These are phyloP conservation scores for Fusarium agapanthi DNA, from an alignment of 2,329 filamentous ascomycete species.

Conservation along the genomic window DNA sequence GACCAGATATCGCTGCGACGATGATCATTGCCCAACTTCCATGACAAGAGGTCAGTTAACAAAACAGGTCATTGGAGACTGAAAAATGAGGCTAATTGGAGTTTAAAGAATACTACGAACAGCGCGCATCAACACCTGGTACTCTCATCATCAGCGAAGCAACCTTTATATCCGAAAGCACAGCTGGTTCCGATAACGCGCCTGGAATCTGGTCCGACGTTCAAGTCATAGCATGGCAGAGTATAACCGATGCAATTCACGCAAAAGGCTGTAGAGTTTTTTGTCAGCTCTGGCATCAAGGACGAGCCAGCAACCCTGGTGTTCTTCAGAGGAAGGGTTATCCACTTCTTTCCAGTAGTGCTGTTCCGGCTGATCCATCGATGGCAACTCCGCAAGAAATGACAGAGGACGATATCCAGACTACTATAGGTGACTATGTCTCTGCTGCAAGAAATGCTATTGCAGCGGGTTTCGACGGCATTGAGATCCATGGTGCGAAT, in stretches of 20 bases:
- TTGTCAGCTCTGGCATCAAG: background rate
- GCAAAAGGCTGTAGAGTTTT: background rate
- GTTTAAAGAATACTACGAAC: background rate
- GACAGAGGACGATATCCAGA: background rate
- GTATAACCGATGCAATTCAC: rapidly evolving
- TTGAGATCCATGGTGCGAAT: background rate
- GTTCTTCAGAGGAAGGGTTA: background rate
- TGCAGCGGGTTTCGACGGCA: background rate
- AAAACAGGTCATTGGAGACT: no score
- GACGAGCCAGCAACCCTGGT: background rate
- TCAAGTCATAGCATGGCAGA: background rate
- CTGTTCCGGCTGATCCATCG: background rate
- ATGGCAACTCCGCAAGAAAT: background rate
- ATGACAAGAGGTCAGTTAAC: background rate
- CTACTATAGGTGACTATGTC: background rate
- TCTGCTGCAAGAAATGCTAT: background rate
- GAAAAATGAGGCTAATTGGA: no score
- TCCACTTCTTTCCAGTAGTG: background rate
- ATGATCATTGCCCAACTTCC: background rate
- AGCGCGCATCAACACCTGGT: background rate
- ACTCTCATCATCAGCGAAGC: background rate
- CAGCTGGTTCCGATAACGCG: background rate
- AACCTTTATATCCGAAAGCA: background rate
- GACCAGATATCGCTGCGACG: background rate
- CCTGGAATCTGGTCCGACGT: background rate